A percentile compares a stretch with the other conserved stretches of the same genome.
Evolutionary conservation across 164 flowering plant genomes (phyloP).

Genomic region (Vitis cinerea): DNA sequence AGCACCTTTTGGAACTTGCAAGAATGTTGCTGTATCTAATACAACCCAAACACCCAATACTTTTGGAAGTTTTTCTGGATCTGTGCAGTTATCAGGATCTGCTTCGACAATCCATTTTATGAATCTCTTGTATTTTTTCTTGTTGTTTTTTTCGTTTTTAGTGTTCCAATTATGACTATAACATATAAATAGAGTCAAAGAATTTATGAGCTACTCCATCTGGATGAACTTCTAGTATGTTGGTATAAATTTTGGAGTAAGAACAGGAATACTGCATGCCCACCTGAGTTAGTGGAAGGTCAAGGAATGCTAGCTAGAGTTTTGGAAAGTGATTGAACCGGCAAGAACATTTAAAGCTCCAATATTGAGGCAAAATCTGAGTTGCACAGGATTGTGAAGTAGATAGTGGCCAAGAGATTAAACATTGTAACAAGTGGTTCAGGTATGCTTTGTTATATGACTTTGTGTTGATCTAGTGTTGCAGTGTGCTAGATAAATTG

Average conservation of each 20-base stretch:
- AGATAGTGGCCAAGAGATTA: constrained; percentile 10
- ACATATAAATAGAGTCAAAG: background rate
- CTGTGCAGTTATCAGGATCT: constrained; percentile 70
- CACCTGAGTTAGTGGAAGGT: constrained; percentile 15
- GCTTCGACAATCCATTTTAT: constrained; percentile 34
- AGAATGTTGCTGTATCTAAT: constrained; percentile 36
- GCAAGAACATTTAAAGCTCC: constrained; percentile 8
- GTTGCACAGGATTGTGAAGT: constrained; percentile 1
- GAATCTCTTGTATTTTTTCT: constrained; percentile 16
- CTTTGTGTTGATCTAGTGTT: background rate
- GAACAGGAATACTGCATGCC: constrained; percentile 13
- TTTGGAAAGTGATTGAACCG: constrained; percentile 2
- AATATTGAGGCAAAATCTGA: constrained; percentile 3
- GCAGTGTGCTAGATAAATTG: background rate
- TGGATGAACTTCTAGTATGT: constrained; percentile 15
- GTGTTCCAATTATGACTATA: constrained; percentile 20
- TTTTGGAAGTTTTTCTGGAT: constrained; percentile 67
- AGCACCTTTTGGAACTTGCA: constrained; percentile 78
- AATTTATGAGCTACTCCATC: constrained; percentile 11
- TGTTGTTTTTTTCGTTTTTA: constrained; percentile 22
- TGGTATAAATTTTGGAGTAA: constrained; percentile 15
- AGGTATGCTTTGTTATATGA: constrained; percentile 19
- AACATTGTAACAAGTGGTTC: constrained; percentile 11
- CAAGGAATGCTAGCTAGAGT: constrained; percentile 20
- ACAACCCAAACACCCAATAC: constrained; percentile 31